Evolutionary conservation across 1,139 yeast species (phyloP).

Genomic region (Hansenula sp.): DNA sequence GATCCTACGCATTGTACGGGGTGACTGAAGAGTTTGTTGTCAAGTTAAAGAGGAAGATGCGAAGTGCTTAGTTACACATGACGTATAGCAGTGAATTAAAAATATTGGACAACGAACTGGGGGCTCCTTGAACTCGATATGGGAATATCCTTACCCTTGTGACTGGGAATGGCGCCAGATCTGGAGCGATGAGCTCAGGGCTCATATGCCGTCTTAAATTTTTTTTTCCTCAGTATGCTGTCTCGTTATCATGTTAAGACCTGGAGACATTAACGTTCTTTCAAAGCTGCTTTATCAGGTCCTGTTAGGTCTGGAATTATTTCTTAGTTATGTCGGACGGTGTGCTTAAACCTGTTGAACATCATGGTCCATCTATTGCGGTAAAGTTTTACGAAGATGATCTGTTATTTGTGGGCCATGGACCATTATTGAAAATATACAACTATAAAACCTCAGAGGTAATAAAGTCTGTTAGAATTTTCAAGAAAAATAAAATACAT

Average conservation of each 20-base stretch:
- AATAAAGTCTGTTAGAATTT: constrained; percentile 42
- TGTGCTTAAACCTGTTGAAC: constrained; percentile 23
- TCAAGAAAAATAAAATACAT: constrained; percentile 75
- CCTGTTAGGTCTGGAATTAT: background rate
- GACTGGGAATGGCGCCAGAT: too few species aligned
- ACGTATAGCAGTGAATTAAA: too few species aligned
- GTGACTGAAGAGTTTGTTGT: too few species aligned
- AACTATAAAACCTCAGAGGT: constrained; percentile 38
- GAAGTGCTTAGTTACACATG: too few species aligned
- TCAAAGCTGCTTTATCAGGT: too few species aligned
- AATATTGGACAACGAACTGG: too few species aligned
- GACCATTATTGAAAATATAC: constrained; percentile 61
- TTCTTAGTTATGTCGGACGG: background rate
- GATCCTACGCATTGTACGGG: too few species aligned
- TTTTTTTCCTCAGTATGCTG: background rate
- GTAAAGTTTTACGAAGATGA: constrained; percentile 39
- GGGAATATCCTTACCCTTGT: too few species aligned
- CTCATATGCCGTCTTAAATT: background rate
- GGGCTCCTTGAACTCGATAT: too few species aligned
- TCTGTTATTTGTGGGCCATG: constrained; percentile 64
- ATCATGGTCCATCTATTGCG: constrained; percentile 75
- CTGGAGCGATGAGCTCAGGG: constrained; percentile 1
- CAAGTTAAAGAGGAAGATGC: too few species aligned
- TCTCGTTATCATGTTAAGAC: too few species aligned
- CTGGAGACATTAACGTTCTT: too few species aligned